These are phyloP conservation scores for Paraphaeosphaeria minitans DNA, from an alignment of 2,329 filamentous ascomycete species.

Conservation along the genomic window DNA sequence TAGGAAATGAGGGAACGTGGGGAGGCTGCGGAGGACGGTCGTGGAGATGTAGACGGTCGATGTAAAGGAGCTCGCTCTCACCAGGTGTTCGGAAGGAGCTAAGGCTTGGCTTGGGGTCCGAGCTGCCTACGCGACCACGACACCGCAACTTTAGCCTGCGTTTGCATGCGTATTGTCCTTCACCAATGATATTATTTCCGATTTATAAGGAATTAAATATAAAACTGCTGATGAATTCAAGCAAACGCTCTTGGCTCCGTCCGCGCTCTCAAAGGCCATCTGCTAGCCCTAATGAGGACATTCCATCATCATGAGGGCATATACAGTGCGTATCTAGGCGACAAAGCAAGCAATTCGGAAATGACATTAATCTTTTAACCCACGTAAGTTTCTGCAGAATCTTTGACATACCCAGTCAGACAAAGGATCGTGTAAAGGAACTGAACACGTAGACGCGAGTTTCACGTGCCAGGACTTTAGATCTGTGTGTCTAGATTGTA, in stretches of 20 bases:
- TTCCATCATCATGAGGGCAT: not conserved
- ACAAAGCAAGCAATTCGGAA: too few species aligned
- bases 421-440: too few species aligned
- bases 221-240: too few species aligned
- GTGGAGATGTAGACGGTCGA: slow-evolving; percentile 31
- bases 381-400: too few species aligned
- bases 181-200: not conserved
- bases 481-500: too few species aligned
- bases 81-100: slow-evolving; percentile 14
- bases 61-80: slow-evolving; percentile 18
- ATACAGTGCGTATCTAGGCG: too few species aligned
- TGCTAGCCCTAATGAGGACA: not conserved
- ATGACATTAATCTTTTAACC: too few species aligned
- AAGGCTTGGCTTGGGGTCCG: slow-evolving; percentile 8
- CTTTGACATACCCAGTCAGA: too few species aligned
- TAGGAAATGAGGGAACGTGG: slow-evolving; percentile 44
- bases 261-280: not conserved
- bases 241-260: not conserved
- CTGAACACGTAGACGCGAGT: too few species aligned
- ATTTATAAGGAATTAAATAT: not conserved
- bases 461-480: too few species aligned
- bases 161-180: not conserved
- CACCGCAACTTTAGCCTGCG: not conserved
- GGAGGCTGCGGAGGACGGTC: slow-evolving; percentile 28
- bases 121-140: not conserved